Evolutionary conservation across 345 rosid species (phyloP), one percentile per base, ranked within the genome.

Genomic region (Rubroshorea leprosula): DNA sequence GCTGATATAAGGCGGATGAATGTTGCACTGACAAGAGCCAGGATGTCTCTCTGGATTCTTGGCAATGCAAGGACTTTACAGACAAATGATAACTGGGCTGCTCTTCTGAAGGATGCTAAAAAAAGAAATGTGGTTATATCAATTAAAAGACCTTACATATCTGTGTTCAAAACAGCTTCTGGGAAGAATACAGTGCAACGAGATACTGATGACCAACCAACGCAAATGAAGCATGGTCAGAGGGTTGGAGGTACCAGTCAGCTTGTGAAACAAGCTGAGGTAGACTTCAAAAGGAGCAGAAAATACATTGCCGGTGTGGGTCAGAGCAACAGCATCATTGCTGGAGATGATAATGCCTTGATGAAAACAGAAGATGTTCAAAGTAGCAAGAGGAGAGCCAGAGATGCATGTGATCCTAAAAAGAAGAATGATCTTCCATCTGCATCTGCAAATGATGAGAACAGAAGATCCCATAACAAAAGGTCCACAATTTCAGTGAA

Each of bases 11-110:
- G 91, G 68, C 78, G 97, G 66, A 93, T 93, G 97, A 93, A 89
- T 74, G 99, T 93, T 55, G 94, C 97, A 66, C 74, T 93, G 69
- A 93, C 97, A 16, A 87, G 99, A 78, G 97, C 97, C 23, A 93
- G 71, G 71, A 72, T 89, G 67, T 81, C 96, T 51, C 93, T 93
- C 67, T 89, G 99, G 99, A 76, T 93, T 69, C 72, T 93, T 73
- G 96, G 99, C 59, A 83, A 87, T 75, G 78, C 88, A 46, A 73
- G 80, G 56, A 89, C 97, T 60, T 74, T 89, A 78, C 85, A 76
- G 70, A 74, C 74, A 50, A 84, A 87, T 61, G 64, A 22, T 54
- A 79, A 77, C 69, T 93, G 99, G 99, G 83, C 85, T 58, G 90
- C 97, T 53, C 88, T 93, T 57, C 72, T 89, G 72, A 74, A 83